Evolutionary conservation across 202 grass and related monocot species (phyloP), one percentile per base, ranked within the genome.

Genomic region (Carex arenaria): DNA sequence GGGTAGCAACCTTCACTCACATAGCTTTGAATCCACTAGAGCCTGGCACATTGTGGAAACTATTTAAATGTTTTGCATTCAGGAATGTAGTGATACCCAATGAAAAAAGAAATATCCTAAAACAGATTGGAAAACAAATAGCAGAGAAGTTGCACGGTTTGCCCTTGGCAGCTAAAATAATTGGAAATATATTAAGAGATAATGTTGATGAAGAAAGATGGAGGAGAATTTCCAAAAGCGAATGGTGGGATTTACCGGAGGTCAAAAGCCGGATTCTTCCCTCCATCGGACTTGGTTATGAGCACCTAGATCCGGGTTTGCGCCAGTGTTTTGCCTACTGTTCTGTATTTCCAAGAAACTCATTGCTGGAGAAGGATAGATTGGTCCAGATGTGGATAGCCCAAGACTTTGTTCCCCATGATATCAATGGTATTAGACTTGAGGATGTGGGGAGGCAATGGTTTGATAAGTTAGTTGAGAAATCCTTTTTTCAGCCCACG

Each of bases 301-400:
- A 76, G 19, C 47, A 90, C n/a, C 79, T 93, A 34, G 34, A 78
- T 22, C 43, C 18, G 14, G 22, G 82, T 38, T 66, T 86, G 23
- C 84, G 79, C 23, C 84, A 63, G 9, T 93, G 91, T 68, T 88
- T 93, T 82, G 69, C 77, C 0, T 88, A 85, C 45, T 90, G 88
- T 64, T 82, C 84, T 47, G 63, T 89, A 64, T 90, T 90, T 60
- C 88, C 91, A 22, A 82, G n/a, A 34, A 67, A 76, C 3, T 85
- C 52, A 63, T 59, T 49, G 77, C 83, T 90, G 28, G 22, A 82
- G 61, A 84, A 74, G n/a, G 76, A 61, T 61, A 36, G 43, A 7
- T 72, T 93, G 83, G 83, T 93, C 23, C 79, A 86, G 9, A 84
- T 93, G 68, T 93, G 91, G 91, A 79, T 85, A 7, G 77, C 84